Base-by-base conservation (phyloP, 2,329 filamentous ascomycete genomes). In the Fusarium luffae region DNA sequence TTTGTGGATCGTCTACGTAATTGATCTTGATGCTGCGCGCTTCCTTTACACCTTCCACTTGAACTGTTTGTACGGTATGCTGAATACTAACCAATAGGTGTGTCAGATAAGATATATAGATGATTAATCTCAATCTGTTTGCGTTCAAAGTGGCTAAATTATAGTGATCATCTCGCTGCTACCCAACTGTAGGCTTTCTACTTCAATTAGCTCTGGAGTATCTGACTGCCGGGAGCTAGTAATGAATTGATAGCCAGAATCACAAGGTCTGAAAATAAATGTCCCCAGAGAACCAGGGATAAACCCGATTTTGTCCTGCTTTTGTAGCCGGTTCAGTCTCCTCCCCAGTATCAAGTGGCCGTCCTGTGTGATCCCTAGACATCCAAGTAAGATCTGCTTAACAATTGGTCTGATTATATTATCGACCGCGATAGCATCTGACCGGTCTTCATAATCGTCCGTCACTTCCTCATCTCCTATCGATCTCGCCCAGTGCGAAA, bases 131-230 rank as follows among this genome's bases (percentile, higher is more conserved):
- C n/a, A n/a, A n/a, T n/a, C n/a, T n/a, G n/a, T n/a, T n/a, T n/a
- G n/a, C n/a, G n/a, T n/a, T n/a, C n/a, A n/a, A n/a, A n/a, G n/a
- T n/a, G n/a, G 23, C 2, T 25, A 37, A 37, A 37, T 4, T 1
- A 37, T 37, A 4, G 16, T 37, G 9, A 37, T 1, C 4, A 4
- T 37, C 9, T 11, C 34, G 4, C 2, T 18, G 16, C 18, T 3
- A 0, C 5, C 0, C 1, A n/a, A 18, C 0, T 4, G 16, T 4
- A 37, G 0, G 5, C 5, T 3, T 11, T n/a, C 3, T 11, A 37
- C 9, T 6, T n/a, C 9, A n/a, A 37, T 0, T 4, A 37, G 34
- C 3, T 37, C 34, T 2, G 16, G 1, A 0, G 1, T 7, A n/a
- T 37, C 18, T 11, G 34, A n/a, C 5, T 37, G 16, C 18, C 5